phyloP scores from a whole-genome alignment of 1,284 basidiomycete species.

The Cronartium quercuum region DNA sequence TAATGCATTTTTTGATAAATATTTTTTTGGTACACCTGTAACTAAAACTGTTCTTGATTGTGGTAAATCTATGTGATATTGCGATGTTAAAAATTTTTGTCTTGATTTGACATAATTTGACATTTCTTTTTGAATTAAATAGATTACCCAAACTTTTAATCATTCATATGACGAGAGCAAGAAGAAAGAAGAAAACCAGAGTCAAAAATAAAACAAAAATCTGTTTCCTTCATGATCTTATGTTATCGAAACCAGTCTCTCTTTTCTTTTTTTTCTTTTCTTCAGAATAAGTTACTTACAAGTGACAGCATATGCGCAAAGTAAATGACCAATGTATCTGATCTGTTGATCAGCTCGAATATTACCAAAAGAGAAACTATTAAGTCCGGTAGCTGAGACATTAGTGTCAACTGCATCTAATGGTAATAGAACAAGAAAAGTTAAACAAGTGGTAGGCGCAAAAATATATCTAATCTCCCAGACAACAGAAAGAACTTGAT shows the following conservation, averaged over 20 bases:
- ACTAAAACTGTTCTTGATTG: conserved; percentile 83
- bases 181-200: not conserved
- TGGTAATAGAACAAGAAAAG: conserved; percentile 62
- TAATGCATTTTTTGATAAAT: conserved; percentile 55
- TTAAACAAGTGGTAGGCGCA: conserved; percentile 51
- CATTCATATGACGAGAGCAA: not conserved
- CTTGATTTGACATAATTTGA: conserved; percentile 70
- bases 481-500: not conserved
- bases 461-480: conserved; percentile 54
- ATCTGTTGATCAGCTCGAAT: conserved; percentile 22
- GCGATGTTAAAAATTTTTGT: conserved; percentile 73
- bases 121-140: conserved; percentile 74
- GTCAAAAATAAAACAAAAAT: conserved; percentile 14
- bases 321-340: conserved; percentile 33
- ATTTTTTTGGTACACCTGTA: conserved; percentile 76
- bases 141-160: conserved; percentile 68
- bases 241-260: not conserved
- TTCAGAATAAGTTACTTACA: too few species aligned
- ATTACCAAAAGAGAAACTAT: conserved; percentile 34
- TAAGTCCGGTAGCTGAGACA: conserved; percentile 21
- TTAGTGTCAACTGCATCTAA: conserved; percentile 21
- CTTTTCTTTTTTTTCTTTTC: not conserved
- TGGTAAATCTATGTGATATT: conserved; percentile 62
- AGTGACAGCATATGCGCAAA: conserved; percentile 25
- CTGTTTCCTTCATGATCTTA: not conserved